Evolutionary conservation across 768 basidiomycete genomes (phyloP).

Genomic region (Grammothele lineata): DNA sequence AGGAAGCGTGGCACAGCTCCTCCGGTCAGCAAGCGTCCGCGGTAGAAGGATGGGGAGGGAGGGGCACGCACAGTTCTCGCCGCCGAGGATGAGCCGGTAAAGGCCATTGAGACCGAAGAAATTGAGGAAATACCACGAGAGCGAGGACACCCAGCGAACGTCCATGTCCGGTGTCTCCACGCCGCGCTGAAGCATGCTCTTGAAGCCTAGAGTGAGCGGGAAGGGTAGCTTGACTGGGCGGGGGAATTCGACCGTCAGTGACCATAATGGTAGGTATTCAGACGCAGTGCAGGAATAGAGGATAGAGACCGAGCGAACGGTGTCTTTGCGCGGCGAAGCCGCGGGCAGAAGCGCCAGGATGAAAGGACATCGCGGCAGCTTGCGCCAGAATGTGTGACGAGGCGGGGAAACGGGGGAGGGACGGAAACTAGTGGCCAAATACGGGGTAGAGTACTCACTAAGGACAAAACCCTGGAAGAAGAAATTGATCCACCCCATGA

Average conservation of each 20-base stretch:
- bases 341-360: background rate
- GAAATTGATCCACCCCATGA: conserved; percentile 99
- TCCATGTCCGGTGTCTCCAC: conserved; percentile 96
- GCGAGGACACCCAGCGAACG: conserved; percentile 97
- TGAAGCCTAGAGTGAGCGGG: conserved; percentile 94
- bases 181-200: conserved; percentile 95
- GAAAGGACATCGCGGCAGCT: no score
- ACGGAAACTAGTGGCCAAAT: background rate
- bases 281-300: no score
- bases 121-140: conserved; percentile 99
- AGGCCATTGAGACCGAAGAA: conserved; percentile 96
- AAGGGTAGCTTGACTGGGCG: conserved; percentile 89
- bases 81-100: conserved; percentile 89
- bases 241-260: no score
- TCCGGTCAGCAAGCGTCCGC: conserved; percentile 2
- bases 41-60: background rate
- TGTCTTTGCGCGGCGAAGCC: no score
- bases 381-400: no score
- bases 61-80: conserved; percentile 70
- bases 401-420: background rate
- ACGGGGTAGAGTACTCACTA: conserved; percentile 79
- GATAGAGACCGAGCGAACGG: no score
- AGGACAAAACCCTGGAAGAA: conserved; percentile 99
- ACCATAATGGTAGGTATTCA: no score
- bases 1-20: conserved; percentile 9